These are phyloP conservation scores for Lathyrus tuberosus DNA, from an alignment of 306 rosid genomes.

Conservation along the genomic window DNA sequence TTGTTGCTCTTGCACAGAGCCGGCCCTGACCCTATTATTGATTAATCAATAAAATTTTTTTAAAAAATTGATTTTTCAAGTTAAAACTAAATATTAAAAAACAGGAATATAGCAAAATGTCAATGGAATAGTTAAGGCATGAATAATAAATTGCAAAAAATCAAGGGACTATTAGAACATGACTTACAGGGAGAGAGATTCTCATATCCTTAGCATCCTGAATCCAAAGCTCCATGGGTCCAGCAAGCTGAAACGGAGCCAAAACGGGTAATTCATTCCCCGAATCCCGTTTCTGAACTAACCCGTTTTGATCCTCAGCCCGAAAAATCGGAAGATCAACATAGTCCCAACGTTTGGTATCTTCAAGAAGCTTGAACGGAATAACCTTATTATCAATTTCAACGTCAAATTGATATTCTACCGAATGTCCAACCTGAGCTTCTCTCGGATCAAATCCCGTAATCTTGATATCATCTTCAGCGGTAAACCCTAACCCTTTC, in stretches of 20 bases:
- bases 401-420: conserved; percentile 79
- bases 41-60: neutral
- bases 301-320: conserved; percentile 50
- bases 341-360: conserved; percentile 79
- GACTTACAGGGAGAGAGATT: conserved; percentile 77
- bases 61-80: neutral
- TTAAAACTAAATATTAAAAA: neutral
- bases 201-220: conserved; percentile 88
- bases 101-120: neutral
- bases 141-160: neutral
- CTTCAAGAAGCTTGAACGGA: conserved; percentile 89
- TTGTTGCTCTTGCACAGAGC: too few species aligned
- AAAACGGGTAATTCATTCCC: conserved; percentile 60
- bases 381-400: conserved; percentile 71
- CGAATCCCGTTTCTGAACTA: conserved; percentile 51
- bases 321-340: conserved; percentile 84
- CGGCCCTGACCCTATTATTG: too few species aligned
- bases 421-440: conserved; percentile 81
- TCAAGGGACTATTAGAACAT: neutral
- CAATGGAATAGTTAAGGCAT: neutral
- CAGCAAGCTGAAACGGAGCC: conserved; percentile 93
- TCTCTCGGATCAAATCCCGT: conserved; percentile 81
- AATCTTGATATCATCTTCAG: conserved; percentile 72
- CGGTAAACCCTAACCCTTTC: conserved; percentile 71
- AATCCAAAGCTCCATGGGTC: conserved; percentile 98